Percentiles rank a stretch among this genome's conserved stretches.
Conservation (phyloP, 441 rosid genomes). For the Macaranga tanarius region DNA sequence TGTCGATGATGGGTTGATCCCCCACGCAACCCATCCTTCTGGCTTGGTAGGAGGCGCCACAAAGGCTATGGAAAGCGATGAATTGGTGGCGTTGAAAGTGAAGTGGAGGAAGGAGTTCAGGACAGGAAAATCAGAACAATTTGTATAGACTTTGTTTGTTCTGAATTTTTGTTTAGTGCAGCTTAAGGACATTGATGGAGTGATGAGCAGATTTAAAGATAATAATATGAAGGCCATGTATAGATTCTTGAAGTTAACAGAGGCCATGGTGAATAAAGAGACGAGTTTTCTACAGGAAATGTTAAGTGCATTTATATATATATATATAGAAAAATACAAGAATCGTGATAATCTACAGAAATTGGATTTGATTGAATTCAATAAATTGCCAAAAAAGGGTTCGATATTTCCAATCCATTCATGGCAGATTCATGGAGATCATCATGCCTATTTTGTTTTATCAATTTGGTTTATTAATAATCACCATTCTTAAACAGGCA, state of each 20-base stretch:
- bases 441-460: background rate
- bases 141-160: slow-evolving; percentile 26
- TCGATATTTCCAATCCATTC: background rate
- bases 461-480: background rate
- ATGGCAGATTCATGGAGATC: background rate
- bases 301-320: too few relatives aligned
- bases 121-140: slow-evolving; percentile 50
- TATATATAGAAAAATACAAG: background rate
- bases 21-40: slow-evolving; percentile 72
- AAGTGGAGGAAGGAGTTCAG: slow-evolving; percentile 55
- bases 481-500: background rate
- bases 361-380: too few relatives aligned
- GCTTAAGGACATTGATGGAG: slow-evolving; percentile 42
- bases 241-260: background rate
- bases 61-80: slow-evolving; percentile 66
- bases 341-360: background rate
- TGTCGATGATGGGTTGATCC: slow-evolving; percentile 49
- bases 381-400: background rate
- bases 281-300: too few relatives aligned
- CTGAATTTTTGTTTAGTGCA: slow-evolving; percentile 44
- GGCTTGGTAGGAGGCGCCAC: slow-evolving; percentile 40
- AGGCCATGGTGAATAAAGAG: background rate
- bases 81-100: slow-evolving; percentile 52
- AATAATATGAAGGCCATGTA: background rate
- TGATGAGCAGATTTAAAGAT: slow-evolving; percentile 23